A percentile compares a stretch with the other conserved stretches of the same genome.
These are phyloP conservation scores for Stereum hirsutum DNA, from an alignment of 1,284 basidiomycete genomes.

Conservation along the genomic window DNA sequence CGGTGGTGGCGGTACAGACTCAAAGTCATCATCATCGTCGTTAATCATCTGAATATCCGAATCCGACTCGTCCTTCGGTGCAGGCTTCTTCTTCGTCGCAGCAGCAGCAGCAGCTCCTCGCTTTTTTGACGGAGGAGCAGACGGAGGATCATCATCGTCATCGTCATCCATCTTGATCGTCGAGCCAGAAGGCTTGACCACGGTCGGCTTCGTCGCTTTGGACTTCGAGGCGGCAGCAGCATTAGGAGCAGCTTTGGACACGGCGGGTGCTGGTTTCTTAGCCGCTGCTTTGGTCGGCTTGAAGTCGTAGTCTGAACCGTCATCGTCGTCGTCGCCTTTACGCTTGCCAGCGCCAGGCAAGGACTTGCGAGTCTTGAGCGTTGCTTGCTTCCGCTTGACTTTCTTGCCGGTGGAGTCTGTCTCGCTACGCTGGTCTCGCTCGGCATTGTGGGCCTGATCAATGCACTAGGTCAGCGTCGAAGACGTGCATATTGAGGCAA, in stretches of 20 bases:
- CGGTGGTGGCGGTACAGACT: conserved; percentile 14
- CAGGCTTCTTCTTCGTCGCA: too few species aligned
- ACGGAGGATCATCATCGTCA: too few species aligned
- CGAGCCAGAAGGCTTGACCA: too few species aligned
- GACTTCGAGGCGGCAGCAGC: conserved; percentile 19
- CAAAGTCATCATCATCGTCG: neutral
- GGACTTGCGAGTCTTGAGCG: conserved; percentile 66
- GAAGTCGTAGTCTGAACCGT: conserved; percentile 64
- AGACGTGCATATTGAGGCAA: conserved; percentile 1
- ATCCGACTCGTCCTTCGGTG: conserved; percentile 26
- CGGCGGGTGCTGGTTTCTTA: conserved; percentile 24
- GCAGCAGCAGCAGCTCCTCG: too few species aligned
- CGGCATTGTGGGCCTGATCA: too few species aligned
- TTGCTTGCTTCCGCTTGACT: conserved; percentile 70
- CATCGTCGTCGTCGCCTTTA: conserved; percentile 33
- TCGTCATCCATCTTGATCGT: conserved; percentile 13
- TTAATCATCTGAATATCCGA: conserved; percentile 23
- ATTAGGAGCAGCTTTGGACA: conserved; percentile 7
- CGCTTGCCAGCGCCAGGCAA: conserved; percentile 40
- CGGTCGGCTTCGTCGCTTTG: conserved; percentile 18
- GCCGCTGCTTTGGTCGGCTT: conserved; percentile 50
- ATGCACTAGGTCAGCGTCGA: neutral
- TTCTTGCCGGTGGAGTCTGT: conserved; percentile 52
- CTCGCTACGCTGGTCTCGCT: too few species aligned
- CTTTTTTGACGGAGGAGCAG: too few species aligned